Base-by-base conservation (phyloP, 148 eudicot species). In the Rhododendron vialii region DNA sequence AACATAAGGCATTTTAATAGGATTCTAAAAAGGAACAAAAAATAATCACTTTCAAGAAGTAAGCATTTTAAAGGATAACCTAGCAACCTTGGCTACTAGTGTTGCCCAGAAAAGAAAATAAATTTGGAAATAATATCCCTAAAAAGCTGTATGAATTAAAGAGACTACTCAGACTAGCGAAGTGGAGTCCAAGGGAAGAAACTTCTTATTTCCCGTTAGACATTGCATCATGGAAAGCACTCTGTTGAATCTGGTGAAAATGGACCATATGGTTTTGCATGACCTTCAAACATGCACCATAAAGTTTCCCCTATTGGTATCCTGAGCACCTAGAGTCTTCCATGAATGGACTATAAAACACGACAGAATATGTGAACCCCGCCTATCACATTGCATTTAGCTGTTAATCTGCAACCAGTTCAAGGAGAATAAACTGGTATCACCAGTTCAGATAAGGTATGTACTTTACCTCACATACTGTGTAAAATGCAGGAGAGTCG, bases 401-500 rank as follows among this genome's bases (percentile, higher is more conserved):
- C 28, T n/a, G 12, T n/a, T 65, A 65, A 24, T 47, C 15, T n/a
- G 22, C 18, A 47, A 20, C 35, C 33, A 45, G 82, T 45, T n/a
- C 33, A 43, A 22, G n/a, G 35, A 78, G 9, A 7, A 78, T 35
- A 78, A 78, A 78, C 8, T 47, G 26, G 35, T 80, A 7, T 50
- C 38, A 14, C 11, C 7, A 6, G 65, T 45, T 28, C 50, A 63
- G 53, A 13, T 35, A 82, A 84, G 71, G 17, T 53, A 73, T 26
- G 53, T 78, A 38, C 3, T 74, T 88, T 93, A 95, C 98, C 98
- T 94, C 96, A 82, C 94, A 95, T 43, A 89, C 94, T 45, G 98
- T 95, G 87, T 94, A 95, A 88, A 95, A 93, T 86, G 98, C 95
- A 53, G 98, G 98, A 18, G 96, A 93, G 88, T 95, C 98, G 59